Conservation (phyloP, 2,329 filamentous ascomycete species). For the Acephala macrosclerotiorum region DNA sequence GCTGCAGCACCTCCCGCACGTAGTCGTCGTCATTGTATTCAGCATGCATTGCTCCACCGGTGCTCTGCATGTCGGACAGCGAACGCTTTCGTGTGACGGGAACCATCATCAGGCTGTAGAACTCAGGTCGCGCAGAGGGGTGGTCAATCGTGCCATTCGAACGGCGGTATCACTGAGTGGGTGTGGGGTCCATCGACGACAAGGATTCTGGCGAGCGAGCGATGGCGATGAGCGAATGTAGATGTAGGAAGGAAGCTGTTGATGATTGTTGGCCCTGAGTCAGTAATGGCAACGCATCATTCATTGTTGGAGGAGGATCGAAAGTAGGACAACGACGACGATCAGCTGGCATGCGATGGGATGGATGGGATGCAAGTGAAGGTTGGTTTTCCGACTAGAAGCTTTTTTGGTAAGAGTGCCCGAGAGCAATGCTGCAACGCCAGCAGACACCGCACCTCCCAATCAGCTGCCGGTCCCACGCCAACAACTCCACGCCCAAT, state of each 20-base stretch:
- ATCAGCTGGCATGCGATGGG: constrained; percentile 1
- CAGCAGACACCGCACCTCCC: constrained; percentile 5
- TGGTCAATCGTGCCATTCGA: constrained; percentile 26
- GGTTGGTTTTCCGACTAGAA: not conserved
- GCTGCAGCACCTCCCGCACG: constrained; percentile 40
- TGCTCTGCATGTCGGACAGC: constrained; percentile 33
- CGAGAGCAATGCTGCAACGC: not conserved
- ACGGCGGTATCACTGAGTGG: constrained; percentile 22
- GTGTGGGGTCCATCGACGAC: constrained; percentile 15
- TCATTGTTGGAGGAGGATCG: not conserved
- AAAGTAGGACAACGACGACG: not conserved
- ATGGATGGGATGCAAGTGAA: not conserved
- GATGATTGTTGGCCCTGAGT: not conserved
- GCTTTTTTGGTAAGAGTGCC: not conserved
- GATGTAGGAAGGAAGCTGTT: not conserved
- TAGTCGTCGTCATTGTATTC: constrained; percentile 42
- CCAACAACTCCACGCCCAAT: not conserved
- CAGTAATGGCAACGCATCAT: not conserved
- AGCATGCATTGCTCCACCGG: constrained; percentile 20
- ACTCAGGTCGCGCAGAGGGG: constrained; percentile 18
- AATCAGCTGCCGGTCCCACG: not conserved
- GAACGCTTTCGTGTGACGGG: constrained; percentile 34
- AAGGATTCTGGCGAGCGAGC: constrained; percentile 4
- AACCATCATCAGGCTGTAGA: constrained; percentile 30
- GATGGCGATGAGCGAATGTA: not conserved